phyloP scores from a whole-genome alignment of 441 rosid species.

The Capsella rubella region DNA sequence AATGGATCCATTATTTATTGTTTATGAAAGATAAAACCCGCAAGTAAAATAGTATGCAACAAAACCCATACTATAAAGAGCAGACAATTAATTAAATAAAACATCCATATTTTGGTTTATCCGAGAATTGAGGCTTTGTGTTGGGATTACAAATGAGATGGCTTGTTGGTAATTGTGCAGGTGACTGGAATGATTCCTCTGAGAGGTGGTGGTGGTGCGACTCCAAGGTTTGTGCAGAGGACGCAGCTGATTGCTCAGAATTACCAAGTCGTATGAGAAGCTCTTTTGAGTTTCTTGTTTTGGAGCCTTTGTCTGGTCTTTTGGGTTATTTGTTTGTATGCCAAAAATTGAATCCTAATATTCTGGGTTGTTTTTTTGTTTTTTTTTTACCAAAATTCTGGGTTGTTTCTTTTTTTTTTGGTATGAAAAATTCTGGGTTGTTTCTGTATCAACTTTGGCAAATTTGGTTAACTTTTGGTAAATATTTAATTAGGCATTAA shows the following conservation, averaged over 20 bases:
- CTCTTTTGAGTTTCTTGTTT: not conserved
- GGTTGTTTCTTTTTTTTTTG: not conserved
- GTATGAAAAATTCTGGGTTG: not conserved
- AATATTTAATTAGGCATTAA: no score
- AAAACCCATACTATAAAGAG: no score
- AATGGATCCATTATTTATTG: not conserved
- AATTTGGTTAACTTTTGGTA: no score
- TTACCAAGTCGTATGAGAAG: constrained; percentile 74
- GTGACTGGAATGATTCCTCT: constrained; percentile 78
- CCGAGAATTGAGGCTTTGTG: not conserved
- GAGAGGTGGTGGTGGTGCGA: constrained; percentile 62
- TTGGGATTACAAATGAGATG: constrained; percentile 29
- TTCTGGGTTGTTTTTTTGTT: constrained; percentile 1
- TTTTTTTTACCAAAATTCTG: no score
- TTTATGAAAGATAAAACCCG: not conserved
- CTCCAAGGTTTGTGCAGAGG: constrained; percentile 91
- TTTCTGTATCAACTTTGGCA: no score
- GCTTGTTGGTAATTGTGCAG: constrained; percentile 50
- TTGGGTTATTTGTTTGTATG: constrained; percentile 15
- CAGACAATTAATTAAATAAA: no score
- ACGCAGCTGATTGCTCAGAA: constrained; percentile 73
- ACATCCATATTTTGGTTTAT: not conserved
- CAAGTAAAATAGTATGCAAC: not conserved
- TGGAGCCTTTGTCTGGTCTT: not conserved
- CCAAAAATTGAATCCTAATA: not conserved